Conservation (phyloP, 768 basidiomycete genomes). For the Clathrus columnatus region DNA sequence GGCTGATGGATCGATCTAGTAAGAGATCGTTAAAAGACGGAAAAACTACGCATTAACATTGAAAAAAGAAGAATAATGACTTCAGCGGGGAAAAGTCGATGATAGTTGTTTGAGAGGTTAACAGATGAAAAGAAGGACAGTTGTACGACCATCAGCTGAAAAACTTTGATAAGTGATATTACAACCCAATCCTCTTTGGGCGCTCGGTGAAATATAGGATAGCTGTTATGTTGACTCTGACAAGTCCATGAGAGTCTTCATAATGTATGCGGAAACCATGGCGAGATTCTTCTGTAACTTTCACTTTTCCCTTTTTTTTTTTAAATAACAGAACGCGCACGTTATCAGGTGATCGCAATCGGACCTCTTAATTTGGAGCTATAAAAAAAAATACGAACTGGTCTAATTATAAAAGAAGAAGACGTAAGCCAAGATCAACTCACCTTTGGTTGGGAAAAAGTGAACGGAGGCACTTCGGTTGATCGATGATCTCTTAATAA, state of each 20-base stretch:
- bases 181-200: background rate
- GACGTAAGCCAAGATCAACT: background rate
- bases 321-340: no score
- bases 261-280: slow-evolving; percentile 2
- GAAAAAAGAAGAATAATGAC: background rate
- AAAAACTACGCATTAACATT: background rate
- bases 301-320: background rate
- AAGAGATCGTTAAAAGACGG: background rate
- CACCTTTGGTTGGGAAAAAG: background rate
- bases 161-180: background rate
- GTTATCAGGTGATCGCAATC: background rate
- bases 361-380: background rate
- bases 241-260: background rate
- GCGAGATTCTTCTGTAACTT: background rate
- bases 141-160: background rate
- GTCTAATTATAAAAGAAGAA: background rate
- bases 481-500: background rate
- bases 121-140: background rate
- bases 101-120: background rate
- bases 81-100: background rate
- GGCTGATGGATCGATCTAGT: background rate
- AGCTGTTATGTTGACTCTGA: background rate
- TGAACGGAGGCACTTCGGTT: background rate
- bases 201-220: slow-evolving; percentile 5
- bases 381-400: background rate